Percentiles rank a stretch among this genome's conserved stretches.
These are phyloP conservation scores for Lactuca sativa DNA, from an alignment of 129 eudicot genomes.

Conservation along the genomic window DNA sequence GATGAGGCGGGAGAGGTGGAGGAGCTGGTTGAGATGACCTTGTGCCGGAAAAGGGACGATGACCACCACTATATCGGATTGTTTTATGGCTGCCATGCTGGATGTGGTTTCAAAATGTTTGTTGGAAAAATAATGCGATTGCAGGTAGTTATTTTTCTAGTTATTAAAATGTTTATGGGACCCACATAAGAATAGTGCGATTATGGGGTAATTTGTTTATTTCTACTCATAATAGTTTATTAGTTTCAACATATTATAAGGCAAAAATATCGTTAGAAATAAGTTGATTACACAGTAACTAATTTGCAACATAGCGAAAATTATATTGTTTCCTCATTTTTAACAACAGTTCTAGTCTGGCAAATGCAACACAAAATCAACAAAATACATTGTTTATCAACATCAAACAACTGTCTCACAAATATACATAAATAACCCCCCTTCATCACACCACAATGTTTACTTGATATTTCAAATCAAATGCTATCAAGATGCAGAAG, in stretches of 20 bases:
- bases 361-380: slow-evolving; percentile 28
- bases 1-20: slow-evolving; percentile 48
- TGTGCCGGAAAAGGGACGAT: slow-evolving; percentile 50
- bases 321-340: not conserved
- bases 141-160: not conserved
- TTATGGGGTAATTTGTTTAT: no score
- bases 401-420: slow-evolving; percentile 26
- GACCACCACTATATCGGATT: slow-evolving; percentile 7
- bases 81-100: slow-evolving; percentile 9
- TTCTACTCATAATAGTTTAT: no score
- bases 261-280: not conserved
- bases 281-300: not conserved
- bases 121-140: not conserved
- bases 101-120: slow-evolving; percentile 2
- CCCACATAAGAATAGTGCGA: not conserved
- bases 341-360: not conserved
- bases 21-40: slow-evolving; percentile 54
- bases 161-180: not conserved
- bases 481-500: slow-evolving; percentile 41
- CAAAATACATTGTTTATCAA: slow-evolving; percentile 11
- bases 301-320: not conserved
- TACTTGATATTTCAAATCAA: slow-evolving; percentile 4
- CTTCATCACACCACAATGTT: slow-evolving; percentile 19
- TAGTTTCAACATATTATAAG: no score
- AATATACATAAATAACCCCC: slow-evolving; percentile 24